Conservation (phyloP, 1,139 yeast species). For the Suhomyces coccinellae region DNA sequence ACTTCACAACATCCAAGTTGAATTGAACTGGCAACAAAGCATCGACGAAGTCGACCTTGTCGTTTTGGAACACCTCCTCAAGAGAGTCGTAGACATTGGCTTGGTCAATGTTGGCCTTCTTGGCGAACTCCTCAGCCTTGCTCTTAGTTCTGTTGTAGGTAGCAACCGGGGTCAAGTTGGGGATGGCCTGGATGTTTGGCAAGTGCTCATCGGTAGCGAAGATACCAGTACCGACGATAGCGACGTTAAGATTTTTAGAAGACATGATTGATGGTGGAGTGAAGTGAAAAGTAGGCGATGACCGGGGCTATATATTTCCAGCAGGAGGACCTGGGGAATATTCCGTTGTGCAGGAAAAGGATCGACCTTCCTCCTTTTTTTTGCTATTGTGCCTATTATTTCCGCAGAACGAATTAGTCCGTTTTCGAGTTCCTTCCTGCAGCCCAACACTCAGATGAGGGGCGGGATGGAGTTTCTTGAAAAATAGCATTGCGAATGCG, state of each 20-base stretch:
- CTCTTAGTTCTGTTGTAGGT: slow-evolving; percentile 80
- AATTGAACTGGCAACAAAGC: slow-evolving; percentile 83
- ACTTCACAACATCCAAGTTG: slow-evolving; percentile 65
- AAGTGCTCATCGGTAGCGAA: slow-evolving; percentile 83
- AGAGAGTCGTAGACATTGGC: slow-evolving; percentile 60
- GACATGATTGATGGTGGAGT: slow-evolving; percentile 10
- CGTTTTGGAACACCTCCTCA: slow-evolving; percentile 64
- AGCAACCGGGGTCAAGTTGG: slow-evolving; percentile 43
- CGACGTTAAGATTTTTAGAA: slow-evolving; percentile 50
- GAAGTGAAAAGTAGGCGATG: neutral
- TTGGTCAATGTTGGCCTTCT: slow-evolving; percentile 51
- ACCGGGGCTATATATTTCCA: neutral
- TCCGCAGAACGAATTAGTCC: too few relatives aligned
- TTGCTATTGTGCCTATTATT: neutral
- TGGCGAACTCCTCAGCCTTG: slow-evolving; percentile 82
- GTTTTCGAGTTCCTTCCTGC: neutral
- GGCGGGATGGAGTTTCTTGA: slow-evolving; percentile 4
- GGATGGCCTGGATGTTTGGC: slow-evolving; percentile 60
- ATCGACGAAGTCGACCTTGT: slow-evolving; percentile 71
- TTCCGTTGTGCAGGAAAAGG: neutral
- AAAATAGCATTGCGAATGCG: slow-evolving; percentile 5
- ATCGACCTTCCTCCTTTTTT: slow-evolving; percentile 4
- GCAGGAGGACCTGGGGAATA: too few relatives aligned
- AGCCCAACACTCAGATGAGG: neutral
- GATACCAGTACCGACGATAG: slow-evolving; percentile 88